A percentile compares a stretch with the other conserved stretches of the same genome.
Evolutionary conservation across 2,329 filamentous ascomycete species (phyloP).

Genomic region (Paraphaeosphaeria sporulosa): DNA sequence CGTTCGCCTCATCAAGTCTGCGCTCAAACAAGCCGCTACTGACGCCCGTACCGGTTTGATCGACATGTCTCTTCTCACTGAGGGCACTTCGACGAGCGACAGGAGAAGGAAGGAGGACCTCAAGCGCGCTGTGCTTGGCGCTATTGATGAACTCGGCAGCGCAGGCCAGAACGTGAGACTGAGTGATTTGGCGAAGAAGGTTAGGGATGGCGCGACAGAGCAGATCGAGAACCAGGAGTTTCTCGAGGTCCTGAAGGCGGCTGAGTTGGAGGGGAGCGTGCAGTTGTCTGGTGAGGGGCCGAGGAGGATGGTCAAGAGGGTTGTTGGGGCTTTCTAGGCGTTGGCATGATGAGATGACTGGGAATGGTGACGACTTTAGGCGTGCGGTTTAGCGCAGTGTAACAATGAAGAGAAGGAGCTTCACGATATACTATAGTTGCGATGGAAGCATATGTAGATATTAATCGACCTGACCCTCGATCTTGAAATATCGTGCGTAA

Average conservation of each 20-base stretch:
- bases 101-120: constrained; percentile 82
- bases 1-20: constrained; percentile 88
- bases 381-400: not conserved
- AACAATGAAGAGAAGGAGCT: not conserved
- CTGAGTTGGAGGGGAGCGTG: constrained; percentile 86
- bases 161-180: constrained; percentile 73
- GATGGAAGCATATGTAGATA: not conserved
- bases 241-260: constrained; percentile 75
- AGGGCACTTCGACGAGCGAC: constrained; percentile 91
- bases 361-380: not conserved
- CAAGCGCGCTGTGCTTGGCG: constrained; percentile 76
- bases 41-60: constrained; percentile 90
- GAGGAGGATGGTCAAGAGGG: constrained; percentile 79
- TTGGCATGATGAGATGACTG: not conserved
- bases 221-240: constrained; percentile 82
- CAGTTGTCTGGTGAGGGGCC: constrained; percentile 85
- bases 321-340: constrained; percentile 52
- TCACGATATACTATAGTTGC: not conserved
- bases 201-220: constrained; percentile 66
- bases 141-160: constrained; percentile 77
- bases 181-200: constrained; percentile 75
- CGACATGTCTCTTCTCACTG: constrained; percentile 94
- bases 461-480: not conserved
- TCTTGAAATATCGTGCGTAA: not conserved
- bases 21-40: constrained; percentile 96